Conservation (phyloP, 129 eudicot genomes). For the Oenanthe sinensis region DNA sequence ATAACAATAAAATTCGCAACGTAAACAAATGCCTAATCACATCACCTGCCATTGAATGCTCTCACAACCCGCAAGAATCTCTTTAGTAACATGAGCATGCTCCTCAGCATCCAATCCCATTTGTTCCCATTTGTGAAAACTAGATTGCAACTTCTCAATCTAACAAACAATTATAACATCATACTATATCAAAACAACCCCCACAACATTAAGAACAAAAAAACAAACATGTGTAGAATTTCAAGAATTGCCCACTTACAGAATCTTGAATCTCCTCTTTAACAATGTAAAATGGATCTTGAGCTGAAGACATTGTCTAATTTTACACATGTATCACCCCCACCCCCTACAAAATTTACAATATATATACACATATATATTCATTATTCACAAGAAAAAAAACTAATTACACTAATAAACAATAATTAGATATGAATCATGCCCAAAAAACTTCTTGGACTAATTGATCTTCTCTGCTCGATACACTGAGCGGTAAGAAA, state of each 20-base stretch:
- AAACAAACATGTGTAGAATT: no score
- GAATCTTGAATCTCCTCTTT: constrained; percentile 11
- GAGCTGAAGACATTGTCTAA: constrained; percentile 5
- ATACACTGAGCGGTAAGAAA: no score
- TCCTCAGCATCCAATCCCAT: constrained; percentile 32
- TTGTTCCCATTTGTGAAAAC: constrained; percentile 66
- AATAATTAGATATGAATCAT: not conserved
- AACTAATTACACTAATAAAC: not conserved
- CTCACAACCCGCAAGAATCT: constrained; percentile 59
- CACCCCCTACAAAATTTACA: not conserved
- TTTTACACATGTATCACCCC: not conserved
- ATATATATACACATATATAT: not conserved
- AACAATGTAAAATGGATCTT: constrained; percentile 6
- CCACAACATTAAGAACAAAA: no score
- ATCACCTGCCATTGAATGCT: constrained; percentile 93
- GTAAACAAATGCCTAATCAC: not conserved
- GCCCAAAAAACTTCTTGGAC: not conserved
- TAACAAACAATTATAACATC: constrained; percentile 17
- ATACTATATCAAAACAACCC: not conserved
- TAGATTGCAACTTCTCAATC: constrained; percentile 74
- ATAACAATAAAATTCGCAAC: not conserved
- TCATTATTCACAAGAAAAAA: not conserved
- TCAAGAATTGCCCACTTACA: not conserved
- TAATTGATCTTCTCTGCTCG: not conserved
- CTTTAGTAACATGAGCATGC: constrained; percentile 38